Evolutionary conservation across 257 asterid genomes (phyloP), one percentile per base, ranked within the genome.

Genomic region (Coffea eugenioides): DNA sequence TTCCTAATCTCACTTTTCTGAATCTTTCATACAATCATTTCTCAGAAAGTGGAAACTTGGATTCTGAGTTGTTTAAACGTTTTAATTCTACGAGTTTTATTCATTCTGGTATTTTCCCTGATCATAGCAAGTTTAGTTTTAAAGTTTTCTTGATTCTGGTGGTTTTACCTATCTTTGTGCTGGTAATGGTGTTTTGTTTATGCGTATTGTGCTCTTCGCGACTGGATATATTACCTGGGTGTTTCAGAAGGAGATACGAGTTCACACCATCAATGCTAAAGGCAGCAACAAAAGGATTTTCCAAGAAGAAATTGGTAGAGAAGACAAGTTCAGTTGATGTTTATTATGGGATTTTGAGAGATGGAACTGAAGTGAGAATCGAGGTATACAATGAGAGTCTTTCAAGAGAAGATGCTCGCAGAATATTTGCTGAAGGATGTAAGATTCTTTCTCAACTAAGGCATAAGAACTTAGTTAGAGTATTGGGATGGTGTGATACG

Each of bases 21-120:
- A 88, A 89, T 45, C 71, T 91, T 3, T 89, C 93, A 6, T 87
- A 85, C 76, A 91, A 89, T 51, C 27, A 52, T 31, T 91, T 91
- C 69, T 83, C 90, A 23, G 79, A 45, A 15, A 43, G 18, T 16
- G 79, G 71, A 43, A 75, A 59, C 25, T 67, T 34, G 11, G 45
- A 34, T 18, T 15, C 57, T 6, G 43, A 59, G n/a, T 59, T 75
- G 41, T 75, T 75, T 48, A 75, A 41, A 61, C 57, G 71, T 1
- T 59, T 75, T 20, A 75, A 59, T n/a, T 39, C 57, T 23, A 57
- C 79, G 0, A 23, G 79, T 61, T 75, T 75, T 67, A 41, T 59
- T n/a, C 79, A 75, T 23, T 75, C 79, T 34, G 71, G 79, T 4
- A 75, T 75, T n/a, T 12, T 59, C 54, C 15, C 45, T 25, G 31